Percentiles rank a stretch among this genome's conserved stretches.
These are phyloP conservation scores for Acanthamoeba royreba DNA, from an alignment of 208 protist genomes.

Conservation along the genomic window DNA sequence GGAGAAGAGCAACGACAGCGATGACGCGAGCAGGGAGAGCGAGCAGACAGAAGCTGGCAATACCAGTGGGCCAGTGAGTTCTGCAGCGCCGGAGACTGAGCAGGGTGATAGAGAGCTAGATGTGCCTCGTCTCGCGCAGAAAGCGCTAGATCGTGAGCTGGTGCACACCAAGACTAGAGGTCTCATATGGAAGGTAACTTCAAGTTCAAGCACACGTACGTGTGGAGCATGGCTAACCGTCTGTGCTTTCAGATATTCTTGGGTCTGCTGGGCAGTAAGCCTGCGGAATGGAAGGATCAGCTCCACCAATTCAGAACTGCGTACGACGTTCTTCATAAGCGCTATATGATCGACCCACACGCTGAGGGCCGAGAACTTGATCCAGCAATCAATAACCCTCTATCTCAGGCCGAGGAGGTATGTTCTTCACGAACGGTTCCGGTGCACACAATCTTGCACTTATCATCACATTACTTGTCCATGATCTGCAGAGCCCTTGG, in stretches of 20 bases:
- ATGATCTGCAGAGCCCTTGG: slow-evolving; percentile 62
- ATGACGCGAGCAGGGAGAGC: background rate
- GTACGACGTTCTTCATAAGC: background rate
- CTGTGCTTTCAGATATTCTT: background rate
- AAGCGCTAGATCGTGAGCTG: background rate
- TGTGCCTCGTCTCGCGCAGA: background rate
- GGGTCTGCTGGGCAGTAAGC: background rate
- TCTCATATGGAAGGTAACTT: slow-evolving; percentile 14
- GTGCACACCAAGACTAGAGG: background rate
- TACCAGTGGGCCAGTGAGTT: too few species aligned
- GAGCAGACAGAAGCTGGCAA: background rate
- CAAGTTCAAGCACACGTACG: too few species aligned
- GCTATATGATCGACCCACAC: slow-evolving; percentile 25
- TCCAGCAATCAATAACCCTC: slow-evolving; percentile 62
- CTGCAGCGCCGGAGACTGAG: too few species aligned
- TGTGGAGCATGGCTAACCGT: too few species aligned
- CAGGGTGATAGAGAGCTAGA: background rate
- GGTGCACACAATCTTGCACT: background rate
- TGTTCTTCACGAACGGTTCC: too few species aligned
- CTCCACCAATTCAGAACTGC: background rate
- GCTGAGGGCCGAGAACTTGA: slow-evolving; percentile 11
- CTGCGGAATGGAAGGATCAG: background rate
- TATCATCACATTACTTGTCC: background rate
- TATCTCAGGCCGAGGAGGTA: slow-evolving; percentile 67
- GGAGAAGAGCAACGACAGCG: background rate